These are phyloP conservation scores for Candida krabiensis DNA, from an alignment of 805 yeast species.

Conservation along the genomic window DNA sequence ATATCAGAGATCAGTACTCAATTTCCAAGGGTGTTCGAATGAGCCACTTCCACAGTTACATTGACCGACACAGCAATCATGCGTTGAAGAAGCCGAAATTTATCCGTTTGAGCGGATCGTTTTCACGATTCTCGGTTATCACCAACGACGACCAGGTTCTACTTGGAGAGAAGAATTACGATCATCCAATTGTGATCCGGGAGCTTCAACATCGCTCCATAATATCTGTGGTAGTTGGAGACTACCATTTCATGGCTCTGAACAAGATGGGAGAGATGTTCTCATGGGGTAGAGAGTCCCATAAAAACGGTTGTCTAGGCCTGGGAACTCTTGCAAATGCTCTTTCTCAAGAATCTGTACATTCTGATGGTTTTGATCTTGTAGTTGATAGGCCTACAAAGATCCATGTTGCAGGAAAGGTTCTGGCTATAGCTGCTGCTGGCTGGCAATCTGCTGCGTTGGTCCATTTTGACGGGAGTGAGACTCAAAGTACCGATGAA, in stretches of 20 bases:
- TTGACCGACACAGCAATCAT: slow-evolving; percentile 28
- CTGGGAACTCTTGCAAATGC: slow-evolving; percentile 40
- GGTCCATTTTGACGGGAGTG: slow-evolving; percentile 23
- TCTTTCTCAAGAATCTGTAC: slow-evolving; percentile 19
- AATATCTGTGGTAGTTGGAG: slow-evolving; percentile 64
- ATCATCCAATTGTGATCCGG: slow-evolving; percentile 35
- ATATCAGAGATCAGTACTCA: slow-evolving; percentile 10
- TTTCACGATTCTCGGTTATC: slow-evolving; percentile 53
- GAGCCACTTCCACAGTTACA: slow-evolving; percentile 33
- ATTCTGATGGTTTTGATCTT: slow-evolving; percentile 36
- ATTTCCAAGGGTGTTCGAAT: slow-evolving; percentile 7
- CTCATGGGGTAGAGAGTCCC: slow-evolving; percentile 70
- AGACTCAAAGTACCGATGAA: too few species aligned
- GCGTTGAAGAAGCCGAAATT: slow-evolving; percentile 34
- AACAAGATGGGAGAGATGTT: slow-evolving; percentile 54
- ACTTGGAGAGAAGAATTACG: slow-evolving; percentile 35
- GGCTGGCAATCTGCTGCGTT: slow-evolving; percentile 84
- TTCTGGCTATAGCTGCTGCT: slow-evolving; percentile 65
- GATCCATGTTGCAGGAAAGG: slow-evolving; percentile 41
- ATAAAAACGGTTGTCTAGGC: slow-evolving; percentile 70
- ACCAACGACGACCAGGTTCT: slow-evolving; percentile 50
- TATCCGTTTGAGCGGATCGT: slow-evolving; percentile 55
- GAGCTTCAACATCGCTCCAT: slow-evolving; percentile 50
- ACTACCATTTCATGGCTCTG: slow-evolving; percentile 68
- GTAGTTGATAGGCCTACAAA: slow-evolving; percentile 41